Percentiles rank a stretch among this genome's conserved stretches.
Evolutionary conservation across 2,329 filamentous ascomycete genomes (phyloP).

Genomic region (Aspergillus nomiae): DNA sequence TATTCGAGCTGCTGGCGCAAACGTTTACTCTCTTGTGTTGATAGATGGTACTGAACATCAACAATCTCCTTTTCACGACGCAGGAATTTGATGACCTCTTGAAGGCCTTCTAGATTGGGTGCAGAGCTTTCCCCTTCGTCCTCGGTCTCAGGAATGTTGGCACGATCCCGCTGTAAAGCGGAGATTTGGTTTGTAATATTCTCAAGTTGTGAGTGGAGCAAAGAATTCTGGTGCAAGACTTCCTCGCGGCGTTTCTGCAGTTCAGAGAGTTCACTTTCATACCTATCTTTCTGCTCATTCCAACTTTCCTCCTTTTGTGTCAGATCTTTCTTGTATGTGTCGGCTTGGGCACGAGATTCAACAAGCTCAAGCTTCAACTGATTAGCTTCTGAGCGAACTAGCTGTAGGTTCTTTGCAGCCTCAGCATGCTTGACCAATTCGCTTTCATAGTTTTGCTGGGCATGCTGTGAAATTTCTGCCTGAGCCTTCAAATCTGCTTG

Average conservation of each 20-base stretch:
- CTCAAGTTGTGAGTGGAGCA: constrained; percentile 88
- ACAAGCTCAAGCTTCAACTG: constrained; percentile 77
- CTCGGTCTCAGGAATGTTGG: constrained; percentile 54
- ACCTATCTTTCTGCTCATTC: constrained; percentile 75
- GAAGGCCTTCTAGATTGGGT: constrained; percentile 70
- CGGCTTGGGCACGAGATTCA: constrained; percentile 75
- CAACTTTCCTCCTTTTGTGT: constrained; percentile 83
- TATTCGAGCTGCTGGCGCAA: constrained; percentile 89
- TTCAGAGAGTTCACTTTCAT: constrained; percentile 82
- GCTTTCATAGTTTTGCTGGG: constrained; percentile 92
- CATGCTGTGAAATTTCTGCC: constrained; percentile 87
- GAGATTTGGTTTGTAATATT: constrained; percentile 77
- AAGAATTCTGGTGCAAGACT: constrained; percentile 82
- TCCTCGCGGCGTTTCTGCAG: constrained; percentile 79
- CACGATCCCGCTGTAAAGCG: constrained; percentile 74
- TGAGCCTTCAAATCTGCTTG: constrained; percentile 91
- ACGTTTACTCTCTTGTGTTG: constrained; percentile 82
- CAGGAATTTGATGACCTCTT: constrained; percentile 88
- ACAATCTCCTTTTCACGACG: constrained; percentile 96
- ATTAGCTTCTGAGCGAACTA: constrained; percentile 77
- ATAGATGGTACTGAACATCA: constrained; percentile 92
- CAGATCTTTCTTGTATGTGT: constrained; percentile 79
- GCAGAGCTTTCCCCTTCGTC: constrained; percentile 53
- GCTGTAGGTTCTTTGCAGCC: constrained; percentile 82
- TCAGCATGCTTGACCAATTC: constrained; percentile 95